These are phyloP conservation scores for Apophysomyces ossiformis DNA, from an alignment of 371 early-diverging fungal species.

Conservation along the genomic window DNA sequence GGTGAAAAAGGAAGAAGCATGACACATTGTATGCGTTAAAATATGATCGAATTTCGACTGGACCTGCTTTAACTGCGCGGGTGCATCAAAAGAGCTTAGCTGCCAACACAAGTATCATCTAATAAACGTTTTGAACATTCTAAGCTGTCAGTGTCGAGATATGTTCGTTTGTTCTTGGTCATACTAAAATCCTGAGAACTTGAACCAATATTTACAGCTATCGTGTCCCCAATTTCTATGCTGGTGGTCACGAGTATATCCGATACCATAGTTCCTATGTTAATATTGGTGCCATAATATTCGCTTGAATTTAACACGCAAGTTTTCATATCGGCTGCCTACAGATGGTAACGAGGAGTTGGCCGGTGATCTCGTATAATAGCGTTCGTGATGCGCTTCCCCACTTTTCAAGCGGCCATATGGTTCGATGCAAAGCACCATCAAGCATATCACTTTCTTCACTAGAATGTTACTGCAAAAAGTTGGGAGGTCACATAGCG, in stretches of 20 bases:
- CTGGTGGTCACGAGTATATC: background rate
- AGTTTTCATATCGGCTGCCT: background rate
- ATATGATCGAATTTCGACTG: background rate
- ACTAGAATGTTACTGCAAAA: background rate
- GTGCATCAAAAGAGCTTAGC: background rate
- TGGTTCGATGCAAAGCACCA: background rate
- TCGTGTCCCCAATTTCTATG: background rate
- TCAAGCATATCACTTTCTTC: background rate
- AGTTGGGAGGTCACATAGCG: background rate
- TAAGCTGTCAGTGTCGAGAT: background rate
- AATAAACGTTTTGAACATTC: background rate
- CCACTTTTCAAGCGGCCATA: conserved; percentile 5
- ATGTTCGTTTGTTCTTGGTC: background rate
- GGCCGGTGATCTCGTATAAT: background rate
- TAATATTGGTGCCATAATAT: background rate
- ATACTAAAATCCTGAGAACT: background rate
- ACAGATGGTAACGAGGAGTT: background rate
- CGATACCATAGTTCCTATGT: background rate
- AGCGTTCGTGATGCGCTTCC: background rate
- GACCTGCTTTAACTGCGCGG: background rate
- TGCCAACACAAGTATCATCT: background rate
- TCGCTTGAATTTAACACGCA: background rate
- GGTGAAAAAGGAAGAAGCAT: background rate
- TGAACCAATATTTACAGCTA: background rate
- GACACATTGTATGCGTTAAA: background rate